Conservation (phyloP, 2,329 filamentous ascomycete genomes). For the Exophiala phaeomuriformis region DNA sequence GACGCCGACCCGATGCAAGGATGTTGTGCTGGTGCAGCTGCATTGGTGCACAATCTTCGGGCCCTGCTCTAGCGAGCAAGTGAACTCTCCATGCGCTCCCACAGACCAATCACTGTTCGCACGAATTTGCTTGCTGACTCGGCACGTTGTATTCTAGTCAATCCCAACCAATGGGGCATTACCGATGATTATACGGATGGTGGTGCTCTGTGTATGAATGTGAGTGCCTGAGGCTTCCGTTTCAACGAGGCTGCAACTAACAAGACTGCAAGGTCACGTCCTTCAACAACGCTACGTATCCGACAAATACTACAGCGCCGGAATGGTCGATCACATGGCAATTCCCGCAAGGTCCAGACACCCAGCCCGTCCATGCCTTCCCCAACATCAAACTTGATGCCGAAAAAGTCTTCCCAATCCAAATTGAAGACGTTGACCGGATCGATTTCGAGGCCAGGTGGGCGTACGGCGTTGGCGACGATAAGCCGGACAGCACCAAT, state of each 20-base stretch:
- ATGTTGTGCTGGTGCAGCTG: neutral
- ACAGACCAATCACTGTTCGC: slow-evolving; percentile 8
- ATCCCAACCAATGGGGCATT: slow-evolving; percentile 52
- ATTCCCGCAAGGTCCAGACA: slow-evolving; percentile 39
- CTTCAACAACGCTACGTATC: slow-evolving; percentile 47
- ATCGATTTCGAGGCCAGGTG: slow-evolving; percentile 45
- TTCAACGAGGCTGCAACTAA: neutral
- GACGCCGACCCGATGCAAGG: neutral
- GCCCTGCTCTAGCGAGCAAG: neutral
- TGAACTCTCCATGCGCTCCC: neutral
- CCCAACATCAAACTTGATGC: slow-evolving; percentile 47
- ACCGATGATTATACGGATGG: slow-evolving; percentile 28
- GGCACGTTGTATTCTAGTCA: slow-evolving; percentile 36
- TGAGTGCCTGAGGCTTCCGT: slow-evolving; percentile 32
- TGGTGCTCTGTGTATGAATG: slow-evolving; percentile 48
- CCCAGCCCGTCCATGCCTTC: slow-evolving; percentile 48
- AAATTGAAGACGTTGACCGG: slow-evolving; percentile 35
- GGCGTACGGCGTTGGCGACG: slow-evolving; percentile 45
- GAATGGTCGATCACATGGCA: slow-evolving; percentile 49
- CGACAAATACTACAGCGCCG: slow-evolving; percentile 42
- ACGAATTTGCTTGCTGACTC: slow-evolving; percentile 5
- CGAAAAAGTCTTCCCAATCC: slow-evolving; percentile 38
- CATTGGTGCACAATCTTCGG: neutral
- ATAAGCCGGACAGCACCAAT: slow-evolving; percentile 33
- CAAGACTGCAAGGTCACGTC: slow-evolving; percentile 38